Evolutionary conservation across 2,329 filamentous ascomycete species (phyloP), one percentile per base, ranked within the genome.

Genomic region (Penicillium brevicompactum): DNA sequence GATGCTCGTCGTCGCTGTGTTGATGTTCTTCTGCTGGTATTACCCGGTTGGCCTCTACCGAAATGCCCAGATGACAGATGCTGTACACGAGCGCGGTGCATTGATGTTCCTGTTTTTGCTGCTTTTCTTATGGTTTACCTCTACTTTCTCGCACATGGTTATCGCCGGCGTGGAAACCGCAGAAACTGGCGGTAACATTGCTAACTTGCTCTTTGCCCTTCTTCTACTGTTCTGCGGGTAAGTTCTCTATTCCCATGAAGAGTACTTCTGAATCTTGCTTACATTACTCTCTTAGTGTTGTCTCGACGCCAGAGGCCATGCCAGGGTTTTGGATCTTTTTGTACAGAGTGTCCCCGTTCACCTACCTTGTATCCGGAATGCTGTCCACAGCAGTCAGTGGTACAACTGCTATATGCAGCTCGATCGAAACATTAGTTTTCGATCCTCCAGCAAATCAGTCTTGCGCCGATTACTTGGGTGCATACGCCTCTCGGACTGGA

Each of bases 81-180:
- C 65, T 0, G 66, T 75, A 9, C 56, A 68, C 0, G 77, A 81
- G 27, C 81, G 86, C 1, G 82, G 88, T 60, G 84, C 76, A 0
- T 74, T 90, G 1, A 82, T 89, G 51, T 79, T 89, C 13, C 74
- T 90, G 2, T 82, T 86, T 63, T 77, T 80, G 59, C 78, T 87
- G 55, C 79, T 84, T 55, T 84, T 90, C 59, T 80, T 91, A 67
- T 74, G 91, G 59, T 91, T 86, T 70, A 82, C 86, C 30, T 84
- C 81, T 24, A 84, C 87, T 0, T 90, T 91, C 61, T 84, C 87
- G 0, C 84, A 89, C 60, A 84, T 91, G 81, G 80, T 84, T 24
- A 88, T 91, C 53, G 84, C 85, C 4, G 46, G 48, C 0, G 49
- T 58, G 1, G 53, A 56, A 2, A 47, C 16, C 11, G 45, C 1